These are phyloP conservation scores for Xylaria sp. DNA, from an alignment of 2,329 filamentous ascomycete genomes.

Conservation along the genomic window DNA sequence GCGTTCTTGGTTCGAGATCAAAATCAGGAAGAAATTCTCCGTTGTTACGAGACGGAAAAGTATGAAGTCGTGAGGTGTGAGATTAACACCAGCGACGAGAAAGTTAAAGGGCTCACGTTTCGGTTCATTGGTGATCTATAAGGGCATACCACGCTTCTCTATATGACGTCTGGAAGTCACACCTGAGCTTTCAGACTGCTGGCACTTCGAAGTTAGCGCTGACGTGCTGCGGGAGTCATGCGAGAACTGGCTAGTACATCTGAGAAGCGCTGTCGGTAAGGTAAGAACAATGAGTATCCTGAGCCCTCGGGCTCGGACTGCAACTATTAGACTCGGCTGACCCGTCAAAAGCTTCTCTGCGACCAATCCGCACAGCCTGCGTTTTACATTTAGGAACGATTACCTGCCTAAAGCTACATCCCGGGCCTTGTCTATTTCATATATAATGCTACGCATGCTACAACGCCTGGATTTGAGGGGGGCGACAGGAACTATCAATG, in stretches of 20 bases:
- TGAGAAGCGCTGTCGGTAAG: neutral
- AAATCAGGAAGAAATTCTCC: slow-evolving; percentile 25
- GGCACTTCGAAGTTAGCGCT: neutral
- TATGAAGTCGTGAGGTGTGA: slow-evolving; percentile 30
- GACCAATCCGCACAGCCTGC: neutral
- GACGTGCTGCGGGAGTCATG: neutral
- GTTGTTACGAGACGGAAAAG: slow-evolving; percentile 27
- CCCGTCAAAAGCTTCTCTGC: neutral
- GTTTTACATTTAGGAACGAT: slow-evolving; percentile 45
- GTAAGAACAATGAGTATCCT: neutral
- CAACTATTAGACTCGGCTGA: neutral
- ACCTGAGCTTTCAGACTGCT: neutral
- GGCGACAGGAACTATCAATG: slow-evolving; percentile 1
- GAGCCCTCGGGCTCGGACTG: neutral
- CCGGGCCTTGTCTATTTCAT: slow-evolving; percentile 39
- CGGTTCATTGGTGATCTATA: slow-evolving; percentile 9
- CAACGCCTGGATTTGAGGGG: slow-evolving; percentile 41
- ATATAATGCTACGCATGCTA: slow-evolving; percentile 40
- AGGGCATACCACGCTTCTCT: neutral
- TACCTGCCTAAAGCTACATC: slow-evolving; percentile 36
- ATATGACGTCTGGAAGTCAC: too few relatives aligned
- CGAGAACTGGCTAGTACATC: neutral
- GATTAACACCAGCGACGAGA: slow-evolving; percentile 1
- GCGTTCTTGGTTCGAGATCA: slow-evolving; percentile 20
- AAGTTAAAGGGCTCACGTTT: slow-evolving; percentile 20